These are phyloP conservation scores for Dactylorhiza incarnata DNA, from an alignment of 106 monocot species.

Conservation along the genomic window DNA sequence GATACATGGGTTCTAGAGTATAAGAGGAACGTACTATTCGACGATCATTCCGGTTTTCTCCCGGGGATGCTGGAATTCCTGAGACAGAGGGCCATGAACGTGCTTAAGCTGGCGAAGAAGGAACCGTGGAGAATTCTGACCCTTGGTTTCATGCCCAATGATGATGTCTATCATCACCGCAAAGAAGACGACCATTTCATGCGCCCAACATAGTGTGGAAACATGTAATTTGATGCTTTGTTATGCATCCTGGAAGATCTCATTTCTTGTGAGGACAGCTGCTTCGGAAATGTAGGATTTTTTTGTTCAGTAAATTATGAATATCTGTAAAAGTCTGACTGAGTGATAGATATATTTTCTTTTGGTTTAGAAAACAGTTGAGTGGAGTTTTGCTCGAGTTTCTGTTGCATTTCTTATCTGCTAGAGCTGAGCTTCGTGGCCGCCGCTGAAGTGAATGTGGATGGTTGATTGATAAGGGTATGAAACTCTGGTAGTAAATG, in stretches of 20 bases:
- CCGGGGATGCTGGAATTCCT: not conserved
- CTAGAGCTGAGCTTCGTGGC: too few relatives aligned
- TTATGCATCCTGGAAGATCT: not conserved
- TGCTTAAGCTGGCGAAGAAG: not conserved
- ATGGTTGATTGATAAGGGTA: too few relatives aligned
- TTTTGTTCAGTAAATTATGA: not conserved
- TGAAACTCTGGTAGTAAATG: too few relatives aligned
- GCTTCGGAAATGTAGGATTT: not conserved
- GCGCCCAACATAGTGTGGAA: not conserved
- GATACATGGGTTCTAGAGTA: constrained; percentile 75
- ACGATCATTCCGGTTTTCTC: constrained; percentile 9
- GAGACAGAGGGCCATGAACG: not conserved
- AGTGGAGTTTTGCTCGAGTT: not conserved
- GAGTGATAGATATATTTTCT: not conserved
- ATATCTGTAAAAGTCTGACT: not conserved
- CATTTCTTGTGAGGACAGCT: not conserved
- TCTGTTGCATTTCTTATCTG: not conserved
- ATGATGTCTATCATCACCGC: not conserved
- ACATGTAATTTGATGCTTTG: not conserved
- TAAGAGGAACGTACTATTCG: constrained; percentile 17
- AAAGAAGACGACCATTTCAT: not conserved
- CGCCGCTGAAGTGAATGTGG: too few relatives aligned
- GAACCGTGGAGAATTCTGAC: not conserved
- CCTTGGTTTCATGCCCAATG: not conserved
- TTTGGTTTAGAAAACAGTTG: not conserved